Evolutionary conservation across 768 basidiomycete genomes (phyloP), one percentile per base, ranked within the genome.

Genomic region (Candolleomyces eurysporus): DNA sequence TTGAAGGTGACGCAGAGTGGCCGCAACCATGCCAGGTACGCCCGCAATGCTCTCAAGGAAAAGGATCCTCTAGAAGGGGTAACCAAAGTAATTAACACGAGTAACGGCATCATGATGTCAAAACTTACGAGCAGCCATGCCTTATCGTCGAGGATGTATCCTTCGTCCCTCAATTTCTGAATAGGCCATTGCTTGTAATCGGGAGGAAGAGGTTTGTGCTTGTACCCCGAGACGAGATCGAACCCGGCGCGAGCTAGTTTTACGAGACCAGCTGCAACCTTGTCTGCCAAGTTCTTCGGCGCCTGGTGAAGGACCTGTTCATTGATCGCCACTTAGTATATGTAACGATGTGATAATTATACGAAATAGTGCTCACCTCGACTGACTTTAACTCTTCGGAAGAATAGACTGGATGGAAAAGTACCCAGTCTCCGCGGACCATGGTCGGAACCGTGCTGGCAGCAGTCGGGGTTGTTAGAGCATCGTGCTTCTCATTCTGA

Each of bases 21-120:
- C 92, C 13, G 87, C 92, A n/a, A 91, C 94, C 93, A 96, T 96
- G 5, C 96, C 96, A 19, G 96, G 96, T 1, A 98, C 95, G 21
- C 92, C 97, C 13, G 97, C 97, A 57, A 97, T 86, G 57, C 84
- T 88, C 76, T 98, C 96, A 39, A 98, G 81, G 76, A 82, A 79
- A 26, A 83, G 66, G 55, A 84, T 83, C 42, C 84, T 79, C 84
- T 84, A 59, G 46, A 40, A 58, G 26, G 21, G 51, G 32, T 55
- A 31, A 31, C 8, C 53, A 30, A 10, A 32, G 19, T 22, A 13
- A 66, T 59, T 17, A 3, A 22, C 63, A 17, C 32, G 39, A 11
- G 36, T 54, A 21, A 42, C 59, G 31, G 52, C 21, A 61, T 32
- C 36, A 56, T 2, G 19, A 40, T 14, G 21, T 5, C 43, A 59